Evolutionary conservation across 352 stramenopile species (phyloP), one percentile per base, ranked within the genome.

Genomic region (Pythium utonaiense): DNA sequence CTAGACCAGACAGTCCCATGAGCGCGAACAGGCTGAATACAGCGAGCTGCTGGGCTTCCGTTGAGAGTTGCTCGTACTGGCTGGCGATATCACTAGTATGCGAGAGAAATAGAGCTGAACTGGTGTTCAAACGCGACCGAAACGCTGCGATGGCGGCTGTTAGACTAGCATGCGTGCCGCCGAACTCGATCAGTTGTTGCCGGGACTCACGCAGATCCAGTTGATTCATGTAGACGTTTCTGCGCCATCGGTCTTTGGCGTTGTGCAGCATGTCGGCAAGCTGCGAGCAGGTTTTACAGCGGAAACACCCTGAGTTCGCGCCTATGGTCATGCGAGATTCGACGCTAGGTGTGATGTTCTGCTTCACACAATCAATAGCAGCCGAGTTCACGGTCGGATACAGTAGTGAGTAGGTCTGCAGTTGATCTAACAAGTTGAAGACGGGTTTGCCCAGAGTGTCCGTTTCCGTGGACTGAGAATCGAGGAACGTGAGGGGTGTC

Each of bases 311-410:
- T 2, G 76, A 87, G 16, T 56, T 21, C 0, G 66, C 76, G 0
- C 76, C 82, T 36, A 83, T 62, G 7, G 62, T 81, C 82, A 90
- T 92, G 33, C 80, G 75, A 28, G 68, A 71, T 1, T 57, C 52
- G 14, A 71, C 41, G 31, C 66, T 91, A 3, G 70, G 70, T 2
- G 67, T 77, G 55, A 88, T 88, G 12, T 73, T 76, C 59, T 88
- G 57, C 27, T 53, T 57, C 10, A 66, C 50, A 40, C 82, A 92
- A 42, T 82, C 61, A 4, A 71, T 67, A 1, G 53, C 48, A 8
- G 53, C 55, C 0, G 62, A 54, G 6, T 69, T 70, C 2, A 65
- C 64, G 1, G 75, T 87, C 40, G 80, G 80, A 42, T 73, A 88
- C n/a, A 86, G 50, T 3, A 57, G n/a, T n/a, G 75, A 75, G 22